A percentile compares a stretch with the other conserved stretches of the same genome.
phyloP scores from a whole-genome alignment of 1,139 yeast species.

The Hansenula sp. region DNA sequence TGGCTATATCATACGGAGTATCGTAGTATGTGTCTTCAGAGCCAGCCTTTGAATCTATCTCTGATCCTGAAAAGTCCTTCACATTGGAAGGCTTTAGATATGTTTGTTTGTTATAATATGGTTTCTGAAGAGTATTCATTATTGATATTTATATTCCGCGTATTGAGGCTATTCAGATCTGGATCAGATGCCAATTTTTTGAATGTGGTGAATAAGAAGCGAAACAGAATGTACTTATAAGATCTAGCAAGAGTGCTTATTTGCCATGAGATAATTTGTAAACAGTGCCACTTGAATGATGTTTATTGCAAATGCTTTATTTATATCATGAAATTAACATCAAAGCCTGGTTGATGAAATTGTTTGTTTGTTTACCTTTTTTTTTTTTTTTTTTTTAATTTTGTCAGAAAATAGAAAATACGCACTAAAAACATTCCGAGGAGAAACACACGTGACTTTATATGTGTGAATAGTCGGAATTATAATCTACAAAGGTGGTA shows the following conservation, averaged over 20 bases:
- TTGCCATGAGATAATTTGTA: no score
- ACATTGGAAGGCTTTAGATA: not conserved
- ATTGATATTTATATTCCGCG: not conserved
- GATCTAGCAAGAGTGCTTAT: no score
- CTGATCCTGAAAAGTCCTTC: not conserved
- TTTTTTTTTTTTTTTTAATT: not conserved
- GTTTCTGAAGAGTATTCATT: constrained; percentile 4
- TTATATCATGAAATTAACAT: no score
- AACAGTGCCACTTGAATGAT: no score
- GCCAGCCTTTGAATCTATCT: not conserved
- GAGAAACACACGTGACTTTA: not conserved
- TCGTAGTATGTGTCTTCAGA: constrained; percentile 16
- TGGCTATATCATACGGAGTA: constrained; percentile 24
- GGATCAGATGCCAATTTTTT: no score
- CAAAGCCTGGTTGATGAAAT: not conserved
- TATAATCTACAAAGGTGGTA: no score
- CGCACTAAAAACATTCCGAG: no score
- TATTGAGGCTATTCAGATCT: no score
- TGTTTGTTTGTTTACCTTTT: not conserved
- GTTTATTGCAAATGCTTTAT: no score
- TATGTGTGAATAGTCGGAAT: not conserved
- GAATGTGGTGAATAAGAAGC: no score
- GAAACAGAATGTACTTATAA: no score
- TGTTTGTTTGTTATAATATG: constrained; percentile 8
- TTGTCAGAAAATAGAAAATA: no score